Evolutionary conservation across 2,329 filamentous ascomycete species (phyloP).

Genomic region (Cercospora sesami): DNA sequence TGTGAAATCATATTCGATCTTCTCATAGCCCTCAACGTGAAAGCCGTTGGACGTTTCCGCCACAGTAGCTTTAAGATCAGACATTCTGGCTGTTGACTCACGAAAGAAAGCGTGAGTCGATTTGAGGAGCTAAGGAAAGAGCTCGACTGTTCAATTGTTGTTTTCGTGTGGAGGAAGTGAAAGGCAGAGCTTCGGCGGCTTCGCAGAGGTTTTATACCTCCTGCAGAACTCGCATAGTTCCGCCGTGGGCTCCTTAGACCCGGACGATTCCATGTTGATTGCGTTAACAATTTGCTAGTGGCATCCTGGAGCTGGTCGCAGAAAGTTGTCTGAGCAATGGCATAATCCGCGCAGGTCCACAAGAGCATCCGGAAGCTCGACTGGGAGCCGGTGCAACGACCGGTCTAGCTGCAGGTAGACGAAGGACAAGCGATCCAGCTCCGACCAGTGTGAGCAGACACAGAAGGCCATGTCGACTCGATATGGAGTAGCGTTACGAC

Average conservation of each 20-base stretch:
- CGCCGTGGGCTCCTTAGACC: background rate
- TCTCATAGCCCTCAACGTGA: constrained; percentile 71
- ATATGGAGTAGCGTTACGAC: constrained; percentile 14
- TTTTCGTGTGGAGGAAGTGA: constrained; percentile 4
- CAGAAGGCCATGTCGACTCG: constrained; percentile 8
- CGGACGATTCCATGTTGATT: constrained; percentile 1
- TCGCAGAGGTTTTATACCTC: constrained; percentile 15
- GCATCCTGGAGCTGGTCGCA: constrained; percentile 13
- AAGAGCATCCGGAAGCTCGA: constrained; percentile 12
- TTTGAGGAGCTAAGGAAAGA: constrained; percentile 19
- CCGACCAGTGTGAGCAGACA: constrained; percentile 5
- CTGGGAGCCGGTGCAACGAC: constrained; percentile 10
- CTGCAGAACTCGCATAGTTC: background rate
- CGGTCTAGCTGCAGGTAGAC: constrained; percentile 18
- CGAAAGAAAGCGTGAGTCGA: constrained; percentile 13
- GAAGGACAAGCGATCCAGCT: constrained; percentile 15
- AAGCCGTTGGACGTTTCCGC: constrained; percentile 65
- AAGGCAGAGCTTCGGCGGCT: background rate
- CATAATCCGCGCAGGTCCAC: constrained; percentile 17
- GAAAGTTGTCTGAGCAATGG: constrained; percentile 12
- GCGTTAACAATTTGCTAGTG: constrained; percentile 9
- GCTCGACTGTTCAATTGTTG: constrained; percentile 12
- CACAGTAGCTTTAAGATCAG: constrained; percentile 67
- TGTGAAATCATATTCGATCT: constrained; percentile 73
- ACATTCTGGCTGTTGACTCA: constrained; percentile 52